A percentile compares a stretch with the other conserved stretches of the same genome.
phyloP scores from a whole-genome alignment of 1,284 basidiomycete genomes.

The Ustilago hordei region DNA sequence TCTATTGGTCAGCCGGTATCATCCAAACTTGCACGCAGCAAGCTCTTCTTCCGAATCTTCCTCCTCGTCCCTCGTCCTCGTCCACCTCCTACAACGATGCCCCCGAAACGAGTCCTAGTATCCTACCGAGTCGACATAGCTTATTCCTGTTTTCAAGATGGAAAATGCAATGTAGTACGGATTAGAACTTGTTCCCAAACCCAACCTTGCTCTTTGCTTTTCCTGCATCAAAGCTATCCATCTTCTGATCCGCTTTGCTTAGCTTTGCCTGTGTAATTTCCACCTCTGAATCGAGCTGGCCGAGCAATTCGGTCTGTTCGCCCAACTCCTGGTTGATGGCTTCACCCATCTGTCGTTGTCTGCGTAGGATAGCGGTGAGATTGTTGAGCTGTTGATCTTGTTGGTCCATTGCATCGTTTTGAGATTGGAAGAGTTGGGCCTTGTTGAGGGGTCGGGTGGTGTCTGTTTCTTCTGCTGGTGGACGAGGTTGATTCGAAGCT shows the following conservation, averaged over 20 bases:
- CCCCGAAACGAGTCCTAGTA: conserved; percentile 28
- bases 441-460: conserved; percentile 88
- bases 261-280: conserved; percentile 82
- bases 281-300: conserved; percentile 80
- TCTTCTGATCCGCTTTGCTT: conserved; percentile 80
- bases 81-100: conserved; percentile 6
- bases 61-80: background rate
- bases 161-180: background rate
- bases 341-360: conserved; percentile 86
- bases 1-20: no score
- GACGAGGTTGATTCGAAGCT: conserved; percentile 20
- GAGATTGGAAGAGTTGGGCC: conserved; percentile 81
- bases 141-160: background rate
- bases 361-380: conserved; percentile 82
- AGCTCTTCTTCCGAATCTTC: no score
- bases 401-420: conserved; percentile 81
- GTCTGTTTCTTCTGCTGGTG: conserved; percentile 81
- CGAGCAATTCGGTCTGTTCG: conserved; percentile 87
- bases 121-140: conserved; percentile 40
- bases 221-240: conserved; percentile 72
- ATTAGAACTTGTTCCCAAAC: conserved; percentile 38
- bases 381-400: conserved; percentile 86
- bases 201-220: conserved; percentile 34
- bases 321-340: conserved; percentile 87
- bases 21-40: no score